phyloP scores from a whole-genome alignment of 1,139 yeast genomes.

The Ogataea hybrid region DNA sequence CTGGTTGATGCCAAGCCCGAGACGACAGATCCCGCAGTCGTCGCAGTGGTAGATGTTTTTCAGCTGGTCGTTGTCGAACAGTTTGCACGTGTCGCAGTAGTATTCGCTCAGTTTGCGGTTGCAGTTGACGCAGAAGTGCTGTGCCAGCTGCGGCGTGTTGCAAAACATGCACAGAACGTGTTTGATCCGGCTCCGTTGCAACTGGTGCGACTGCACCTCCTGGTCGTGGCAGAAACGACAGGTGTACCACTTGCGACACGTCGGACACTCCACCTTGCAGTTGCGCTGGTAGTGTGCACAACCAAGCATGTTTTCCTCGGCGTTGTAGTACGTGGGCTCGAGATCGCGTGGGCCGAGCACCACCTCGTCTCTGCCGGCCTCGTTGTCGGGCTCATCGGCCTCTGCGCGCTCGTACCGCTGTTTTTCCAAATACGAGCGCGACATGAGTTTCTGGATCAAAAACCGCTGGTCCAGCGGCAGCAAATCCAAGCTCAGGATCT shows the following conservation, averaged over 20 bases:
- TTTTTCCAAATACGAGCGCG: constrained; percentile 61
- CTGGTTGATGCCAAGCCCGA: constrained; percentile 83
- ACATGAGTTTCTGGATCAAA: constrained; percentile 73
- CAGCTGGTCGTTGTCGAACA: constrained; percentile 78
- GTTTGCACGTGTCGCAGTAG: constrained; percentile 72
- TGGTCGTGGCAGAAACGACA: constrained; percentile 89
- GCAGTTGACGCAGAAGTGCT: constrained; percentile 66
- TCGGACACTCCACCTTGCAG: constrained; percentile 80
- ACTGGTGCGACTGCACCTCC: constrained; percentile 51
- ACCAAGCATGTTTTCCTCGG: constrained; percentile 51
- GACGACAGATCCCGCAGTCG: constrained; percentile 88
- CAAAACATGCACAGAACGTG: constrained; percentile 83
- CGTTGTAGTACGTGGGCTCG: constrained; percentile 49
- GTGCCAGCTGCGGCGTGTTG: constrained; percentile 70
- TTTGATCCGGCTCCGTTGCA: constrained; percentile 60
- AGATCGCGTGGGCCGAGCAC: constrained; percentile 49
- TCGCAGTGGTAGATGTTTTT: constrained; percentile 90
- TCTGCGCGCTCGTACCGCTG: constrained; percentile 39
- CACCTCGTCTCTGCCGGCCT: constrained; percentile 30
- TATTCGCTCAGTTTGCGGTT: constrained; percentile 67
- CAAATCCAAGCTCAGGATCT: constrained; percentile 48
- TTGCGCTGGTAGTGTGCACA: constrained; percentile 82
- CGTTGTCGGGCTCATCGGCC: constrained; percentile 24
- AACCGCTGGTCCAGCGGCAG: constrained; percentile 56
- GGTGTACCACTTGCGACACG: constrained; percentile 70